These are phyloP conservation scores for Ambrosiella beaveri DNA, from an alignment of 2,329 filamentous ascomycete species.

Conservation along the genomic window DNA sequence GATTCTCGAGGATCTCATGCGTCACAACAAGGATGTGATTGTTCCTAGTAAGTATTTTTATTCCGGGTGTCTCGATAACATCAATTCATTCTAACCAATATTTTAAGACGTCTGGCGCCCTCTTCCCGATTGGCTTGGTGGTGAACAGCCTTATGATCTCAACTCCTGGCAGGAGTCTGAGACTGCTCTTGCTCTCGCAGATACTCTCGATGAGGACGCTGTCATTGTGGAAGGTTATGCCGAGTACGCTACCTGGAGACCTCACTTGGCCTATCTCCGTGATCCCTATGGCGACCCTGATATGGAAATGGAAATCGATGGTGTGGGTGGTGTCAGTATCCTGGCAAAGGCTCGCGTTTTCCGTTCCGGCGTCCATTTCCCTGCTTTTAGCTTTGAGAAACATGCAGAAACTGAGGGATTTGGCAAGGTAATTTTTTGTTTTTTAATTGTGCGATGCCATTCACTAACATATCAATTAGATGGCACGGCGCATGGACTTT, in stretches of 20 bases:
- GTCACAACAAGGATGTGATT: conserved; percentile 96
- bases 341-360: conserved; percentile 92
- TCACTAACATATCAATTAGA: conserved; percentile 34
- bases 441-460: background rate
- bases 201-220: conserved; percentile 90
- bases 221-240: conserved; percentile 98
- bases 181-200: conserved; percentile 79
- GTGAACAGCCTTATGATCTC: conserved; percentile 93
- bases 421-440: conserved; percentile 55
- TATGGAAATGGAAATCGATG: conserved; percentile 99
- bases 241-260: conserved; percentile 95
- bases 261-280: conserved; percentile 87
- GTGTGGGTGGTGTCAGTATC: conserved; percentile 93
- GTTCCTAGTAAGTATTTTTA: conserved; percentile 70
- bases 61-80: background rate
- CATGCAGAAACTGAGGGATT: conserved; percentile 98
- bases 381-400: conserved; percentile 95
- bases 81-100: conserved; percentile 16
- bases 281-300: conserved; percentile 96
- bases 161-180: conserved; percentile 99
- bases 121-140: conserved; percentile 95
- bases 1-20: conserved; percentile 93
- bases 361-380: conserved; percentile 87
- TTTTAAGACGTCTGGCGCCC: conserved; percentile 86
- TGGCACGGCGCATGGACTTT: conserved; percentile 91